Base-by-base conservation (phyloP, 129 eudicot genomes). In the Escallonia herrerae region DNA sequence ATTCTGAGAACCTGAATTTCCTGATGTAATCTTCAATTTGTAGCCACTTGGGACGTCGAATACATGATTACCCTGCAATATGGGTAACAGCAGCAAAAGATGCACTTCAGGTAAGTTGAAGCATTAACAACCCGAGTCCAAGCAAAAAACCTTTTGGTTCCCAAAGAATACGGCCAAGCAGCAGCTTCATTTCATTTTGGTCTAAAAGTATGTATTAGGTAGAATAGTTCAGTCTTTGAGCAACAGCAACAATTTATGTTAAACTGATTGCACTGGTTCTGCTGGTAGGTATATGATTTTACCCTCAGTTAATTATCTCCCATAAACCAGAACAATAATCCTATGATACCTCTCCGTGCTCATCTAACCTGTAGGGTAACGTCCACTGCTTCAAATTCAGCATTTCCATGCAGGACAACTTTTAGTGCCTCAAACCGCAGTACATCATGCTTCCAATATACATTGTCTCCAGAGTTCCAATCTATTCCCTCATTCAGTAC, bases 31-130 rank as follows among this genome's bases (percentile, higher is more conserved):
- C 67, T 60, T 80, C 95, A 93, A 55, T 78, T 69, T 93, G 84
- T 82, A 79, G 69, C 99, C 99, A 80, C 84, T 86, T 62, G 99
- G 95, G 64, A 93, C 99, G 64, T 93, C 95, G 76, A 93, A 93
- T n/a, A 82, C 82, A 72, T 86, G 89, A 84, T 83, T 84, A 14
- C 99, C 99, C 99, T 93, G 89, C 80, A 85, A 66, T 22, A 22
- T 55, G 37, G 41, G 60, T 43, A 63, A 67, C 59, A 72, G 22
- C 54, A 42, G 40, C 8, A 65, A 46, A 40, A 70, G 47, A 40
- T 65, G 14, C 3, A 40, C 5, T 49, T 39, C 10, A 64, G 33
- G 33, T 22, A 22, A 22, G 33, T 22, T 22, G 33, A 22, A 22
- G 33, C 33, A 22, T 22, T 22, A 22, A 22, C 33, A 22, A 22